phyloP scores from a whole-genome alignment of 208 protist species.

The Leishmania martiniquensis region DNA sequence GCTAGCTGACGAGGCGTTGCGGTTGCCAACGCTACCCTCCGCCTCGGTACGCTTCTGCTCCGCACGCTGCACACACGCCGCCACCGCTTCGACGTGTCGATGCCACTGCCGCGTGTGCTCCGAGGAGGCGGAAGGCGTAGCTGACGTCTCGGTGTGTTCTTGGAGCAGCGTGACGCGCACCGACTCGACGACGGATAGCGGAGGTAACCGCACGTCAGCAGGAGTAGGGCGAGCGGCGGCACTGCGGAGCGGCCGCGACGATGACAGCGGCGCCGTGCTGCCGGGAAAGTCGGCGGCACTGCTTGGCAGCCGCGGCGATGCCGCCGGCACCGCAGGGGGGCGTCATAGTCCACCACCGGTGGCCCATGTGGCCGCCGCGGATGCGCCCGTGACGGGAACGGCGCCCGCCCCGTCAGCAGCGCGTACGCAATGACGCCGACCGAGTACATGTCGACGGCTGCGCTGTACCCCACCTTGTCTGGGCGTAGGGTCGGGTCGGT shows the following conservation, averaged over 20 bases:
- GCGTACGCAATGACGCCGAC: slow-evolving; percentile 68
- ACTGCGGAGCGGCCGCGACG: background rate
- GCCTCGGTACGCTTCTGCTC: slow-evolving; percentile 4
- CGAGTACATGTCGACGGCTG: slow-evolving; percentile 74
- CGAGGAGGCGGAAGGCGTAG: background rate
- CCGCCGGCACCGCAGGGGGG: slow-evolving; percentile 22
- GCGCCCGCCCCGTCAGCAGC: slow-evolving; percentile 47
- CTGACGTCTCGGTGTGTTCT: background rate
- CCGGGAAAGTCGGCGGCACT: background rate
- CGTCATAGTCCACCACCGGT: slow-evolving; percentile 34
- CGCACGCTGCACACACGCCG: slow-evolving; percentile 8
- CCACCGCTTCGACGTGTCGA: slow-evolving; percentile 20
- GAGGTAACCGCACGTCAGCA: slow-evolving; percentile 8
- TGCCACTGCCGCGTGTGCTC: slow-evolving; percentile 19
- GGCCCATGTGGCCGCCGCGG: slow-evolving; percentile 19
- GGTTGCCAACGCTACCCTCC: background rate
- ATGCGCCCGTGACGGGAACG: slow-evolving; percentile 37
- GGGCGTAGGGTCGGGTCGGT: slow-evolving; percentile 32
- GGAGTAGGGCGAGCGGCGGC: background rate
- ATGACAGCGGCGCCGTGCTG: slow-evolving; percentile 1
- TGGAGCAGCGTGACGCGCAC: slow-evolving; percentile 15
- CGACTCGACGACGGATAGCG: slow-evolving; percentile 22
- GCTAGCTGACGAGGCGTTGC: background rate
- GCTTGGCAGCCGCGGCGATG: slow-evolving; percentile 7
- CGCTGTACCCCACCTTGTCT: slow-evolving; percentile 51